Base-by-base conservation (phyloP, 148 eudicot species). In the Amaranthus cruentus region DNA sequence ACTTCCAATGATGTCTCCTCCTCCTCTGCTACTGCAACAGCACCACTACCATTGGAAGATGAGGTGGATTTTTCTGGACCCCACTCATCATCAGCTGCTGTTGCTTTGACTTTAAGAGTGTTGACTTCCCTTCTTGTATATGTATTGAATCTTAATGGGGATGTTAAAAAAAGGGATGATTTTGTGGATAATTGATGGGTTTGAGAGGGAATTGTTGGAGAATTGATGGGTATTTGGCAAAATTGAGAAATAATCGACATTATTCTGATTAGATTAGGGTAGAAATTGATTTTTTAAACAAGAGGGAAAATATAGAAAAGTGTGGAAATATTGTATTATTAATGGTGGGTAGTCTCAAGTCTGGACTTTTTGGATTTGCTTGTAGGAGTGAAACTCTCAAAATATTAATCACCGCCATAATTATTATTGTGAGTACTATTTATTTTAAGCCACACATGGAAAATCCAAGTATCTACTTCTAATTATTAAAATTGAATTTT, bases 201-300 rank as follows among this genome's bases (percentile, higher is more conserved):
- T 51, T 72, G 77, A 1, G 79, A 42, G 43, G 77, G 50, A 68
- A 51, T 5, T 28, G 7, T 56, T 48, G 68, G 70, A 66, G 78
- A n/a, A 38, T 83, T 76, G 63, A 70, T 42, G 3, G 81, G 77
- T 11, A 81, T 61, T 48, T 74, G 82, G 68, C 75, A 68, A 70
- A 83, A 73, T 48, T 68, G 77, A 38, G 76, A 75, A 4, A 80
- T 72, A 42, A 83, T 76, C 21, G 92, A 81, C 92, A 88, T 88
- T 78, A 48, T 49, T 58, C 50, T 47, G 60, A 59, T 9, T 51
- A 55, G 11, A 55, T 48, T 60, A 61, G 49, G 54, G 52, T 43
- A 52, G 62, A 47, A 6, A 75, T 3, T 8, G 69, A 28, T 18
- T 47, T 55, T 73, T 62, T 50, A 44, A 7, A 7, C 38, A 5